Evolutionary conservation across 176 grass and related monocot species (phyloP), one percentile per base, ranked within the genome.

Genomic region (Aegilops sharonensis): DNA sequence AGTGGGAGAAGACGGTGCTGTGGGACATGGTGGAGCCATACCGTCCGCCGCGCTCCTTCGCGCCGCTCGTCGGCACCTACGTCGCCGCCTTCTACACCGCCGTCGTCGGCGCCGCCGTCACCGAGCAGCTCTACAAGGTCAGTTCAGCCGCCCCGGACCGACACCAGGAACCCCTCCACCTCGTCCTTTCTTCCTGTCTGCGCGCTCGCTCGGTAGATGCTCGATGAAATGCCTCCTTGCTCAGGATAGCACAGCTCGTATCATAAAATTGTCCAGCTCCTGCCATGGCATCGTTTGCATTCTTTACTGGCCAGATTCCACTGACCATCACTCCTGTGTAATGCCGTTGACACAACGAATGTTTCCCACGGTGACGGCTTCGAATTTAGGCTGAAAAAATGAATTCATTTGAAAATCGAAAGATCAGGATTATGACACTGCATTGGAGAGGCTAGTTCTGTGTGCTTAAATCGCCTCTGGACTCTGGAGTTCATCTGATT

Each of bases 21-120:
- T 98, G 97, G 97, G 97, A 94, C 82, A 96, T 98, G 97, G 79
- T 98, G 64, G 94, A 98, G 82, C 97, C 97, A 0, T 96, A 98
- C 70, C 79, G 92, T 48, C 94, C 90, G 68, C 92, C 90, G 21
- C 87, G 82, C 37, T 91, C 97, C 85, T 95, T 98, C 79, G 45
- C 72, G 40, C 97, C 94, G 36, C 92, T 98, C 87, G 72, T 96
- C 40, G 72, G 94, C 48, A 86, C 91, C 64, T 98, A 95, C 85
- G 80, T 90, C 39, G 94, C 94, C 85, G 97, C 96, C 74, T 98
- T 98, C 94, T 98, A 98, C 88, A 98, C 93, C 71, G 93, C 90
- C 40, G 90, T 98, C 52, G 21, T 98, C 57, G 97, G 71, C 32
- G 89, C 94, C 39, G 94, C 97, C 11, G 37, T 96, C 71, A 96